Conservation (phyloP, 257 asterid species). For the Solanum ossicruentum region DNA sequence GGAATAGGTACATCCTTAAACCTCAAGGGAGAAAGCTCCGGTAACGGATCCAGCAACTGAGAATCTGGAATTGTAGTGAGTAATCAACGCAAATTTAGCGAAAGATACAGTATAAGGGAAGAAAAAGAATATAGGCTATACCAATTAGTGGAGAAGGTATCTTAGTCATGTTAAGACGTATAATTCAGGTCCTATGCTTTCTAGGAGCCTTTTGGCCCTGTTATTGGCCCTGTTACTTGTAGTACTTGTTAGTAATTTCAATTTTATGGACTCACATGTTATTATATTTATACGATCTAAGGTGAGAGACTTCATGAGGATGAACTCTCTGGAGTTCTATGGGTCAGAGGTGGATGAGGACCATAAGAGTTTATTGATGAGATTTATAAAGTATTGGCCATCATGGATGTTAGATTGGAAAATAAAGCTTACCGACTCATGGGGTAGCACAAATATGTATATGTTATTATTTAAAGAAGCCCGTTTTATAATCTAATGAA, state of each 20-base stretch:
- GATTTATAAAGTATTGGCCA: too few species aligned
- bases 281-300: too few species aligned
- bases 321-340: too few species aligned
- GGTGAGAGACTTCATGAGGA: too few species aligned
- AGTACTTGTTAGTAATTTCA: neutral
- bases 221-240: neutral
- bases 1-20: slow-evolving; percentile 14
- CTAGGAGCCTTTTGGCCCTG: neutral
- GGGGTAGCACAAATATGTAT: too few species aligned
- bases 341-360: too few species aligned
- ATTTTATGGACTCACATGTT: too few species aligned
- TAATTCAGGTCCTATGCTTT: neutral
- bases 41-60: slow-evolving; percentile 12
- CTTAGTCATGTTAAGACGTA: neutral
- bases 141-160: neutral
- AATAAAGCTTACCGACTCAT: too few species aligned
- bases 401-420: too few species aligned
- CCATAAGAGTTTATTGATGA: too few species aligned
- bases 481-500: too few species aligned
- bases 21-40: slow-evolving; percentile 17
- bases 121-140: neutral
- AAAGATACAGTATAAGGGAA: neutral
- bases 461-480: too few species aligned
- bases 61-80: slow-evolving; percentile 10
- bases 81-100: neutral